Percentiles rank a stretch among this genome's conserved stretches.
These are phyloP conservation scores for Trichoderma atroviride DNA, from an alignment of 2,329 filamentous ascomycete species.

Conservation along the genomic window DNA sequence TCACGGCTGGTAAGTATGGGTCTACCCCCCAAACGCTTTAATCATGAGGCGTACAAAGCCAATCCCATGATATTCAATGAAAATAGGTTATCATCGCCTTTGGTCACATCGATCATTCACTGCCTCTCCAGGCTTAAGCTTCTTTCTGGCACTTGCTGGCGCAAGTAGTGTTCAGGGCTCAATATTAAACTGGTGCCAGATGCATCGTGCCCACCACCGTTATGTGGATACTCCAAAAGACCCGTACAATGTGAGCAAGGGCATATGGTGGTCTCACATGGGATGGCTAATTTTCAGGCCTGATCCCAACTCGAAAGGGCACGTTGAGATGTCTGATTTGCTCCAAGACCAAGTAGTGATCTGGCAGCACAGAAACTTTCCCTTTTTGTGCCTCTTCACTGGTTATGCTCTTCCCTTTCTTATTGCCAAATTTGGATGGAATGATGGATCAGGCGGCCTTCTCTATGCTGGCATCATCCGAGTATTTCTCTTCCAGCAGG, in stretches of 20 bases:
- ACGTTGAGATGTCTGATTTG: slow-evolving; percentile 77
- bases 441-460: slow-evolving; percentile 74
- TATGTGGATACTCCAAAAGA: slow-evolving; percentile 86
- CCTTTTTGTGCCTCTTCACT: slow-evolving; percentile 69
- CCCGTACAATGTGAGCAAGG: slow-evolving; percentile 80
- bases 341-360: slow-evolving; percentile 77
- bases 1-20: slow-evolving; percentile 60
- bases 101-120: slow-evolving; percentile 82
- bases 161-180: slow-evolving; percentile 78
- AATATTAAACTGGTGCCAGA: slow-evolving; percentile 78
- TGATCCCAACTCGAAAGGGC: slow-evolving; percentile 78
- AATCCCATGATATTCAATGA: background rate
- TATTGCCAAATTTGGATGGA: slow-evolving; percentile 71
- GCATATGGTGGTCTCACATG: slow-evolving; percentile 68
- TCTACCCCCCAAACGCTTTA: background rate
- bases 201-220: slow-evolving; percentile 78
- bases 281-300: slow-evolving; percentile 88
- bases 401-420: slow-evolving; percentile 69
- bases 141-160: slow-evolving; percentile 74
- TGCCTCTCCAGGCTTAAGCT: slow-evolving; percentile 68
- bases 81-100: slow-evolving; percentile 55
- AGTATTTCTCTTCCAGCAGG: slow-evolving; percentile 80
- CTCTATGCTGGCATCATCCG: slow-evolving; percentile 77
- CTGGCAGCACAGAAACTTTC: slow-evolving; percentile 78
- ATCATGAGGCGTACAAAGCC: background rate